These are phyloP conservation scores for Copromyces sp. DNA, from an alignment of 495 filamentous ascomycete species.

Conservation along the genomic window DNA sequence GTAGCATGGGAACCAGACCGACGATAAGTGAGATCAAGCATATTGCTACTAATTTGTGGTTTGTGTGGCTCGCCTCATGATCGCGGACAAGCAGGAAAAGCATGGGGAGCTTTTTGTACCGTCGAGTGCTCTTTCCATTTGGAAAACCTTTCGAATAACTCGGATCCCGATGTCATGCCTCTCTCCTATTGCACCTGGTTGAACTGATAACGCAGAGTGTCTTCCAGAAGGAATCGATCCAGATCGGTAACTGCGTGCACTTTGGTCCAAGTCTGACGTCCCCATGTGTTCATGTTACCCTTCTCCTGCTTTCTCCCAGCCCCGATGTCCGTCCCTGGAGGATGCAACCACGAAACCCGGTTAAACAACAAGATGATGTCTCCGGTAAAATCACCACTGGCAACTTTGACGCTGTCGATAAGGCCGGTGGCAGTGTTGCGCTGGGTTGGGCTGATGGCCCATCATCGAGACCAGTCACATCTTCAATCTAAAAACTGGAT, in stretches of 20 bases:
- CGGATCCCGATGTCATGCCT: neutral
- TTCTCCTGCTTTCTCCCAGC: neutral
- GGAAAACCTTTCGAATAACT: rapidly evolving
- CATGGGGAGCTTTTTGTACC: neutral
- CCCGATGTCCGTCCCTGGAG: neutral
- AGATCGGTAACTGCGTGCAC: neutral
- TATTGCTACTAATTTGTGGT: too few species aligned
- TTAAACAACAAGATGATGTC: neutral
- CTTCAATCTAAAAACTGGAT: neutral
- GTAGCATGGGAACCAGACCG: neutral
- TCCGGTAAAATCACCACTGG: neutral
- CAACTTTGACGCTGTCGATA: neutral
- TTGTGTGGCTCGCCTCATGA: neutral
- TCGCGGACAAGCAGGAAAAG: neutral
- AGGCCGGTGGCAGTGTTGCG: neutral
- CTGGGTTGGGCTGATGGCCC: neutral
- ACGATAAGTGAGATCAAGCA: neutral
- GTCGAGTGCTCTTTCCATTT: neutral
- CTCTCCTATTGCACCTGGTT: neutral
- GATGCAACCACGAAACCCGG: neutral
- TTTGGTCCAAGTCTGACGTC: neutral
- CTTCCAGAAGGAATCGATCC: neutral
- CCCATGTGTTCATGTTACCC: neutral
- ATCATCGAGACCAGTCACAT: neutral
- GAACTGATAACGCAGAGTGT: neutral